Percentiles rank a stretch among this genome's conserved stretches.
phyloP scores from a whole-genome alignment of 306 rosid genomes.

The Vigna radiata region DNA sequence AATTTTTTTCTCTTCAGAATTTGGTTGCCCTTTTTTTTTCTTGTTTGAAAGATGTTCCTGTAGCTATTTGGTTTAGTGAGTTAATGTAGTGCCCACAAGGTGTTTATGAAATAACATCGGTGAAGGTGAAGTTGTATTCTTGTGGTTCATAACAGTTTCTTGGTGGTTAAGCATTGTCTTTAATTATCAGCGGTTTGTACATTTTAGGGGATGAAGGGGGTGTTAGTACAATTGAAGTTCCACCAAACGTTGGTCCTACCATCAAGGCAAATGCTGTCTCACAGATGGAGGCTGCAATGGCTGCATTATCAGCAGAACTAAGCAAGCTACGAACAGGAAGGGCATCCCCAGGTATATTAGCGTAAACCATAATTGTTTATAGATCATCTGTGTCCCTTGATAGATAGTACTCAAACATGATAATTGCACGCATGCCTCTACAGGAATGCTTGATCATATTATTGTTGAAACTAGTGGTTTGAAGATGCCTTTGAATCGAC shows the following conservation, averaged over 20 bases:
- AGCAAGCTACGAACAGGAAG: constrained; percentile 89
- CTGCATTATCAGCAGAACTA: constrained; percentile 75
- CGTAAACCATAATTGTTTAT: neutral
- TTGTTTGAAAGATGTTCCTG: no score
- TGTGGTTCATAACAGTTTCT: no score
- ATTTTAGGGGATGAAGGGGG: constrained; percentile 73
- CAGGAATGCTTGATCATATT: constrained; percentile 98
- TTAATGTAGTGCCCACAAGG: no score
- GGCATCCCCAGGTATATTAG: constrained; percentile 82
- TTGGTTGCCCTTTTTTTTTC: no score
- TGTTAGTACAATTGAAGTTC: constrained; percentile 58
- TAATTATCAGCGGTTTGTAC: constrained; percentile 24
- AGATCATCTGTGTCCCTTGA: neutral
- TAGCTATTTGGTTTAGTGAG: no score
- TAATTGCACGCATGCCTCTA: constrained; percentile 30
- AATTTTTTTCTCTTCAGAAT: no score
- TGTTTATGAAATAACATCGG: no score
- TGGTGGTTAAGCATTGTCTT: no score
- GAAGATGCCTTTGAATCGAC: constrained; percentile 81
- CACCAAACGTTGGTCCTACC: constrained; percentile 69
- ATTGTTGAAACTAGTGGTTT: constrained; percentile 81
- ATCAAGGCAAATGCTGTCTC: constrained; percentile 72
- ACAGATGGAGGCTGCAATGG: constrained; percentile 84
- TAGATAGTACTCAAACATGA: constrained; percentile 13
- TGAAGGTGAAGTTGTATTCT: no score